These are phyloP conservation scores for Phytomonas sp. DNA, from an alignment of 208 protist species.

Conservation along the genomic window DNA sequence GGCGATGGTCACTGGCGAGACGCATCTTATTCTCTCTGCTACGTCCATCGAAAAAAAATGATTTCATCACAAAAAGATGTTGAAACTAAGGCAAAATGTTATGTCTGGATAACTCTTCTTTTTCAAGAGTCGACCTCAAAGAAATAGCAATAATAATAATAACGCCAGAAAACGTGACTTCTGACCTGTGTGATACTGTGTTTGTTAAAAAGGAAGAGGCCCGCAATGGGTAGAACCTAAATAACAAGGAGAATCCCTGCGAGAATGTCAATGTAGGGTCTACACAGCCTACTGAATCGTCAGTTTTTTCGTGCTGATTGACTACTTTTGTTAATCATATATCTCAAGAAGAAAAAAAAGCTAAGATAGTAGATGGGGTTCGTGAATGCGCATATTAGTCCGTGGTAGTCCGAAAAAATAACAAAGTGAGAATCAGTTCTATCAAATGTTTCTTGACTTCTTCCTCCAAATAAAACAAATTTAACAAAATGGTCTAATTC, in stretches of 20 bases:
- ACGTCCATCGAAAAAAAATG: slow-evolving; percentile 53
- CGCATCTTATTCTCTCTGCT: slow-evolving; percentile 51
- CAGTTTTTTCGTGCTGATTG: neutral
- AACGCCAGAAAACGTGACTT: neutral
- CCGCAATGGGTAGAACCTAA: neutral
- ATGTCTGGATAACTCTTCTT: neutral
- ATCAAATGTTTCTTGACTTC: neutral
- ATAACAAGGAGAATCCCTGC: neutral
- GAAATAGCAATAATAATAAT: neutral
- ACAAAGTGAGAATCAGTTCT: slow-evolving; percentile 1
- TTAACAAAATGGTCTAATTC: neutral
- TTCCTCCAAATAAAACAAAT: neutral
- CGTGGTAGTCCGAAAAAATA: slow-evolving; percentile 7
- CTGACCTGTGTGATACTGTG: neutral
- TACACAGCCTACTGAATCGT: neutral
- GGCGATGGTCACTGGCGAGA: slow-evolving; percentile 55
- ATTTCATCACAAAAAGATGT: slow-evolving; percentile 15
- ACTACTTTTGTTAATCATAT: neutral
- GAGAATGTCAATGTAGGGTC: neutral
- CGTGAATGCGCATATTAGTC: neutral
- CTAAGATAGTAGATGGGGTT: neutral
- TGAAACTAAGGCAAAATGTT: neutral
- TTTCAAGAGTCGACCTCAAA: neutral
- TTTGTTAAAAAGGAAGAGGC: neutral
- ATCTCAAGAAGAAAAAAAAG: slow-evolving; percentile 1